Evolutionary conservation across 345 rosid genomes (phyloP).

Genomic region (Aquilaria yunnanensis): DNA sequence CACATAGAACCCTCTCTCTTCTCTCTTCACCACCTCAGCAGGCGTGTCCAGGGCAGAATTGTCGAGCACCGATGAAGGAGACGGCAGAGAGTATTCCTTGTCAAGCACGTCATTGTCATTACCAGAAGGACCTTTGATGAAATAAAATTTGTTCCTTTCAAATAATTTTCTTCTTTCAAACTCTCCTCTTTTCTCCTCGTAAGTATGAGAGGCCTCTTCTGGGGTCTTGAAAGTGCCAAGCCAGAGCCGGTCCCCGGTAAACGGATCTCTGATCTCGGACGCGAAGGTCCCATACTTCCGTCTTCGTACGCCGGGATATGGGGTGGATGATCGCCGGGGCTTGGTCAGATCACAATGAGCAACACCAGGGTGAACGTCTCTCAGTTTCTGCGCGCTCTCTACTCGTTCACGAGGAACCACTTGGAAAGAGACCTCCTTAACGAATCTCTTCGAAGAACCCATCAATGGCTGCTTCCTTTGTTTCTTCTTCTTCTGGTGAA

Average conservation of each 20-base stretch:
- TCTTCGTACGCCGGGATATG: conserved; percentile 30
- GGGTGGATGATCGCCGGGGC: conserved; percentile 10
- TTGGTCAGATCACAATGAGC: neutral
- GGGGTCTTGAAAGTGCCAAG: conserved; percentile 47
- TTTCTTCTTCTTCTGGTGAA: neutral
- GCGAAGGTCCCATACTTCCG: conserved; percentile 50
- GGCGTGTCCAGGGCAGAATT: conserved; percentile 8
- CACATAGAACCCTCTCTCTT: neutral
- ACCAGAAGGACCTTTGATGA: neutral
- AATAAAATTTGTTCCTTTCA: neutral
- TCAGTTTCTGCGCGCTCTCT: neutral
- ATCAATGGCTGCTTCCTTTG: neutral
- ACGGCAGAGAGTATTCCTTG: conserved; percentile 17
- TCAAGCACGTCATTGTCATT: neutral
- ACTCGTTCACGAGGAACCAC: neutral
- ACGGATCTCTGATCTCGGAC: conserved; percentile 49
- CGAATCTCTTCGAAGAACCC: conserved; percentile 10
- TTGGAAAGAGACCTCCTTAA: conserved; percentile 26
- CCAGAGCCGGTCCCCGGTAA: conserved; percentile 33
- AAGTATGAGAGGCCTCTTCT: conserved; percentile 46
- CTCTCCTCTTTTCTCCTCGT: conserved; percentile 34
- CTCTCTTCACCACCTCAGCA: neutral
- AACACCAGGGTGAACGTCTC: neutral
- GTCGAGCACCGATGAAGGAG: conserved; percentile 51
- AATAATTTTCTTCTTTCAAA: conserved; percentile 13